These are phyloP conservation scores for Trichosporon sp. DNA, from an alignment of 1,284 basidiomycete genomes.

Conservation along the genomic window DNA sequence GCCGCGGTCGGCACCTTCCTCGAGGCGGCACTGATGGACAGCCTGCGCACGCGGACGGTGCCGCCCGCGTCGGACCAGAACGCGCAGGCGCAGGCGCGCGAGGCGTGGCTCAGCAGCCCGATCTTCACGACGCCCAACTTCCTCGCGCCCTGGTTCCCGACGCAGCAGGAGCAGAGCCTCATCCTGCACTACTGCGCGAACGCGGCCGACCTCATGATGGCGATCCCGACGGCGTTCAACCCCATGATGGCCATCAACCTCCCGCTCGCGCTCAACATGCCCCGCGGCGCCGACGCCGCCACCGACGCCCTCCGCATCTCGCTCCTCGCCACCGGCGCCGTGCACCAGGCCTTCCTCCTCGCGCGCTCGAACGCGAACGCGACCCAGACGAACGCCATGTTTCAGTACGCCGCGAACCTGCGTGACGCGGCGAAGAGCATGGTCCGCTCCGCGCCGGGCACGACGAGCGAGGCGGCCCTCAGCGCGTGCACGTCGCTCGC, in stretches of 20 bases:
- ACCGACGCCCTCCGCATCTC: constrained; percentile 49
- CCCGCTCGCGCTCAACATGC: constrained; percentile 48
- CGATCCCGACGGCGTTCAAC: constrained; percentile 49
- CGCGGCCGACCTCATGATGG: constrained; percentile 51
- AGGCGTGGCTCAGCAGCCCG: neutral
- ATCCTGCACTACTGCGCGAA: constrained; percentile 49
- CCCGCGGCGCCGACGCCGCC: constrained; percentile 42
- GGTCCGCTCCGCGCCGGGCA: constrained; percentile 29
- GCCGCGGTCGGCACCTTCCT: neutral
- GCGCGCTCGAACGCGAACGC: constrained; percentile 39
- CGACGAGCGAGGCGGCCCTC: constrained; percentile 50
- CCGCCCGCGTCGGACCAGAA: neutral
- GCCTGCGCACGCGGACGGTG: neutral
- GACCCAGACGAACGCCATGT: constrained; percentile 38
- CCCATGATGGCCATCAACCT: constrained; percentile 52
- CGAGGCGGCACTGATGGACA: neutral
- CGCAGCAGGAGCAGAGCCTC: constrained; percentile 44
- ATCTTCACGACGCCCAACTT: constrained; percentile 18
- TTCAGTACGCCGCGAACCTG: constrained; percentile 37
- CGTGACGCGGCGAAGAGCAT: constrained; percentile 41
- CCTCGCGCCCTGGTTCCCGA: constrained; percentile 47
- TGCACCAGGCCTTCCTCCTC: constrained; percentile 51
- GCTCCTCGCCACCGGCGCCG: constrained; percentile 49
- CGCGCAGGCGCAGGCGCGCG: neutral
- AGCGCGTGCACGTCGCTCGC: constrained; percentile 51